Evolutionary conservation across 768 basidiomycete species (phyloP), one percentile per base, ranked within the genome.

Genomic region (Tricholoma flavovirens): DNA sequence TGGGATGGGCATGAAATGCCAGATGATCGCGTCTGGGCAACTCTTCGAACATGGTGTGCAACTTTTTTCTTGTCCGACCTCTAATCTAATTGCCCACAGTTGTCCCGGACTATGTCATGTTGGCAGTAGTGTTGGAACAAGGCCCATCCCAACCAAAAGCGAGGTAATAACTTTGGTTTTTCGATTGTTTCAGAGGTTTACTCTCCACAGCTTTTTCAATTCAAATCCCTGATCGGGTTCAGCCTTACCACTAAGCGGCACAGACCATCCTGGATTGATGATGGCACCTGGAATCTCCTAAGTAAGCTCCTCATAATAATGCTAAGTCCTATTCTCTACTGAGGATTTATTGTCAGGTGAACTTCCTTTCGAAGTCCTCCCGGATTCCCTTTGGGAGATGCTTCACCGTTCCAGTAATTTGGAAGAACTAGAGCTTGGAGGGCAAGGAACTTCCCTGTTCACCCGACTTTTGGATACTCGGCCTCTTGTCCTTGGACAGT

Each of bases 381-480:
- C 67, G 7, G 35, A 57, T 22, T 62, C 64, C 5, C 67, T 83
- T n/a, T 83, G 82, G 82, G 74, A 76, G 56, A 83, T 83, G 82
- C 72, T 83, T 49, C 65, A 69, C 30, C 73, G 74, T 12, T 81
- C 72, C 49, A 75, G 73, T 1, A 60, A 75, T 43, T 67, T 83
- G 30, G 71, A 75, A 58, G 73, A 76, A 35, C 67, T 83, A 9
- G 64, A 68, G 54, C 65, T 83, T 24, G 66, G 67, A n/a, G 53
- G 61, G 19, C 54, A 58, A 36, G 48, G 57, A 10, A 53, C 56
- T 10, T 49, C 56, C 1, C 54, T 54, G 49, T 60, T 52, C 29
- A 52, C 49, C 12, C 63, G 59, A 4, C 22, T 58, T 9, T 55
- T 67, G 30, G 60, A 67, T 46, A 53, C 65, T 38, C 50, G 54